Percentiles rank a stretch among this genome's conserved stretches.
Conservation (phyloP, 2,329 filamentous ascomycete genomes). For the Phialocephala subalpina region DNA sequence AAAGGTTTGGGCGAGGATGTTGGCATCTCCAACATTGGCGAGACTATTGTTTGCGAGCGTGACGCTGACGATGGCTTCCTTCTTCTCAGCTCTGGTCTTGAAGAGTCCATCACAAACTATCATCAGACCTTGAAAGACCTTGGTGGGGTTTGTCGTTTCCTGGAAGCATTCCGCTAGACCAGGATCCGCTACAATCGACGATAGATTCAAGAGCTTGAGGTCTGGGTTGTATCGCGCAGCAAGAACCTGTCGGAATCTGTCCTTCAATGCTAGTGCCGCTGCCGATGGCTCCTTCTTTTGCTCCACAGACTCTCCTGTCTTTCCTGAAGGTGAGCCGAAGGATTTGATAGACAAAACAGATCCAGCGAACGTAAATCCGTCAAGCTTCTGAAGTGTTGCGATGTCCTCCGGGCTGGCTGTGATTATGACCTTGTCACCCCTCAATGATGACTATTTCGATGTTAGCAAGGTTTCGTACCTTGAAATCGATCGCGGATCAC, state of each 20-base stretch:
- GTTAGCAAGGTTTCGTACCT: conserved; percentile 65
- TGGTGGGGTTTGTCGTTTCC: conserved; percentile 63
- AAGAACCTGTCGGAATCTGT: conserved; percentile 75
- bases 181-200: conserved; percentile 76
- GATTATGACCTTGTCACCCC: conserved; percentile 75
- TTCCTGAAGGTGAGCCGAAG: conserved; percentile 38
- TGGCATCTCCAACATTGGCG: conserved; percentile 74
- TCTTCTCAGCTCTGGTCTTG: conserved; percentile 73
- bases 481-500: conserved; percentile 44
- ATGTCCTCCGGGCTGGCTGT: conserved; percentile 71
- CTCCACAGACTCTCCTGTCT: conserved; percentile 19
- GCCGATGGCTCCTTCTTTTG: conserved; percentile 54
- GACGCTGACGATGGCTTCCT: conserved; percentile 82
- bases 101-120: conserved; percentile 82
- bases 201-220: conserved; percentile 83
- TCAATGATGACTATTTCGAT: conserved; percentile 70
- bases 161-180: conserved; percentile 75
- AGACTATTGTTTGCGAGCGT: conserved; percentile 84
- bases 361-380: conserved; percentile 74
- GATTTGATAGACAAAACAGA: conserved; percentile 63
- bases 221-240: conserved; percentile 75
- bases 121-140: conserved; percentile 94
- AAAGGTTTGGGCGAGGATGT: conserved; percentile 78
- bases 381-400: conserved; percentile 70
- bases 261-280: conserved; percentile 67